phyloP scores from a whole-genome alignment of 495 filamentous ascomycete species.

The Chaetomium cochliodes region DNA sequence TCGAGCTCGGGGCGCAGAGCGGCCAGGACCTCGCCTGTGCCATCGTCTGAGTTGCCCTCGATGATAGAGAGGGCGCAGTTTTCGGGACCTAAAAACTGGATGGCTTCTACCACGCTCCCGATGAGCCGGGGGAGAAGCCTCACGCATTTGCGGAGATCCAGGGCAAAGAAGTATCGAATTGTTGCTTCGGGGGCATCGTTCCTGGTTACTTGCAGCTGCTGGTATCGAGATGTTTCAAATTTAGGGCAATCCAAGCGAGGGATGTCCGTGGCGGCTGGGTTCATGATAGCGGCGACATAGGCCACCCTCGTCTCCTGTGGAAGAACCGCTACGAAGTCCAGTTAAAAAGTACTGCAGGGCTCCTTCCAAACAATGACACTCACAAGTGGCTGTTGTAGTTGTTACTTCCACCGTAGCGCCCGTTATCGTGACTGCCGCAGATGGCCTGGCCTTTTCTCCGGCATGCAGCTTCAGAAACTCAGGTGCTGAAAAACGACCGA shows the following conservation, averaged over 20 bases:
- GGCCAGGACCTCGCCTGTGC: conserved; percentile 49
- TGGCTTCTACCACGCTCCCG: conserved; percentile 45
- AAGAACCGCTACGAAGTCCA: neutral
- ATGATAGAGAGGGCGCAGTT: conserved; percentile 52
- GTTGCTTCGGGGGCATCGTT: conserved; percentile 65
- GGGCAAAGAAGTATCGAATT: conserved; percentile 49
- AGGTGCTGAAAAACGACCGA: too few relatives aligned
- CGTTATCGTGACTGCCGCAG: too few relatives aligned
- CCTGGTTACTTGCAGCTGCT: conserved; percentile 21
- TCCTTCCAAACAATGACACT: too few relatives aligned
- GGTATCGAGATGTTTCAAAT: conserved; percentile 6
- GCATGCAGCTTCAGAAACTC: too few relatives aligned
- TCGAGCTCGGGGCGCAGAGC: conserved; percentile 38
- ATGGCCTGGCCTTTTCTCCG: too few relatives aligned
- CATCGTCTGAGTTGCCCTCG: conserved; percentile 51
- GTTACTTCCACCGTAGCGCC: too few relatives aligned
- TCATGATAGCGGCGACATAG: conserved; percentile 18
- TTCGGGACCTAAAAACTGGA: conserved; percentile 48
- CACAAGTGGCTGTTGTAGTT: too few relatives aligned
- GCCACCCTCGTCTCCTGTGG: neutral
- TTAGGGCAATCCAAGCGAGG: conserved; percentile 16
- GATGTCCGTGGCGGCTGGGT: neutral
- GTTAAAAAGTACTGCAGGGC: too few relatives aligned
- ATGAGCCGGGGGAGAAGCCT: conserved; percentile 49
- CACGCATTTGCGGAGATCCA: conserved; percentile 46